These are phyloP conservation scores for Chenopodium quinoa DNA, from an alignment of 148 eudicot genomes.

Conservation along the genomic window DNA sequence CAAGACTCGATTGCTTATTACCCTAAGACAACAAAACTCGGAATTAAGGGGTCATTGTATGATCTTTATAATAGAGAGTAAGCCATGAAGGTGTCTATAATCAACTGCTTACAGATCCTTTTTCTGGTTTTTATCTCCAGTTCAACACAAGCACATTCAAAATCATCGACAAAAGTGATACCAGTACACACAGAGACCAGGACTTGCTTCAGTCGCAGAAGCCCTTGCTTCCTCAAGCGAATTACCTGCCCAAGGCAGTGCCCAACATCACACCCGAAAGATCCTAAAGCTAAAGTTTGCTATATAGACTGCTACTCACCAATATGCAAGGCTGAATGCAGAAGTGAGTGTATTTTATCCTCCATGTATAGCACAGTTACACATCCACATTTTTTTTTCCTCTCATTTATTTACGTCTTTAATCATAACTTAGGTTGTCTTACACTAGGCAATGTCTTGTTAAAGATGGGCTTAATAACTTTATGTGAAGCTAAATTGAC, in stretches of 20 bases:
- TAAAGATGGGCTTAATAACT: too few relatives aligned
- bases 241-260: conserved; percentile 58
- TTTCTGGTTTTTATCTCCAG: conserved; percentile 9
- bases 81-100: conserved; percentile 20
- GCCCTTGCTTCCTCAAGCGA: conserved; percentile 43
- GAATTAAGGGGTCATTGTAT: neutral
- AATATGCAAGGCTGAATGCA: conserved; percentile 55
- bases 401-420: neutral
- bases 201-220: conserved; percentile 33
- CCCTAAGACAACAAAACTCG: conserved; percentile 14
- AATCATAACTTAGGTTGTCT: neutral
- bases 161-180: neutral
- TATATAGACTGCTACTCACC: conserved; percentile 53
- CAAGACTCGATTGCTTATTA: conserved; percentile 13
- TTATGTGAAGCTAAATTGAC: too few relatives aligned
- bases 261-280: conserved; percentile 39
- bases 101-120: conserved; percentile 5
- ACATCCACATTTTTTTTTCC: neutral
- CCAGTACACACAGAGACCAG: conserved; percentile 23
- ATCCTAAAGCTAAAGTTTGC: conserved; percentile 63
- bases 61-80: neutral
- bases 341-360: conserved; percentile 33
- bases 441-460: too few relatives aligned
- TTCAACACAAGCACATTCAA: conserved; percentile 13
- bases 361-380: neutral